These are phyloP conservation scores for Pueraria montana DNA, from an alignment of 306 rosid species.

Conservation along the genomic window DNA sequence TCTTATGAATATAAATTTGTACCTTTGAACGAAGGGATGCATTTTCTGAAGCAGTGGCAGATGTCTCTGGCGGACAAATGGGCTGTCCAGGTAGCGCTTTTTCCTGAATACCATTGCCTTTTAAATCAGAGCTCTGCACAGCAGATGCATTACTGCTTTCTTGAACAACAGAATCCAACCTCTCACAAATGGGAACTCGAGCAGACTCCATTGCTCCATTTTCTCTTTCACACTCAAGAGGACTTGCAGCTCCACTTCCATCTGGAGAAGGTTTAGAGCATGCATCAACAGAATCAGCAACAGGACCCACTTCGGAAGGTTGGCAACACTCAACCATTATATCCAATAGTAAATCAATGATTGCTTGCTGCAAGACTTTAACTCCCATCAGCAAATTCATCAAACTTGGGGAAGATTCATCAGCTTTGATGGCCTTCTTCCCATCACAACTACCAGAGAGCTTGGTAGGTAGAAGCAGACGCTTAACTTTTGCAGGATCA, in stretches of 20 bases:
- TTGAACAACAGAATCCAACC: constrained; percentile 75
- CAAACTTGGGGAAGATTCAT: constrained; percentile 96
- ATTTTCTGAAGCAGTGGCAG: constrained; percentile 74
- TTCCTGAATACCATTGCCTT: constrained; percentile 55
- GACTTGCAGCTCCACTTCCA: constrained; percentile 67
- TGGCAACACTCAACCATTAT: constrained; percentile 99
- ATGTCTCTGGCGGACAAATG: constrained; percentile 86
- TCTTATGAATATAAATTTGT: constrained; percentile 42
- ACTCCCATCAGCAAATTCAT: constrained; percentile 99
- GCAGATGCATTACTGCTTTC: constrained; percentile 79
- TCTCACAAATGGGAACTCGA: constrained; percentile 68
- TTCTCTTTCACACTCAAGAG: constrained; percentile 71
- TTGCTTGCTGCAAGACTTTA: constrained; percentile 96
- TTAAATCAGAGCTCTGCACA: constrained; percentile 88
- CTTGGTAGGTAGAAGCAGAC: constrained; percentile 96
- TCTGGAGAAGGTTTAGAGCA: constrained; percentile 74
- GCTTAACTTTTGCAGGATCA: constrained; percentile 99
- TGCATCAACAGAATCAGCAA: constrained; percentile 65
- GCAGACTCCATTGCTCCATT: constrained; percentile 69
- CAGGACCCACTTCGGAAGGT: constrained; percentile 84
- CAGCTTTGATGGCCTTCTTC: constrained; percentile 73
- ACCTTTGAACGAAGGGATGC: constrained; percentile 84
- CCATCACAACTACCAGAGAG: constrained; percentile 86
- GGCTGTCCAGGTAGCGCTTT: constrained; percentile 78
- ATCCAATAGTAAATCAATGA: constrained; percentile 95